Evolutionary conservation across 169 alveolate species (phyloP).

Genomic region (Plasmodium knowlesi): DNA sequence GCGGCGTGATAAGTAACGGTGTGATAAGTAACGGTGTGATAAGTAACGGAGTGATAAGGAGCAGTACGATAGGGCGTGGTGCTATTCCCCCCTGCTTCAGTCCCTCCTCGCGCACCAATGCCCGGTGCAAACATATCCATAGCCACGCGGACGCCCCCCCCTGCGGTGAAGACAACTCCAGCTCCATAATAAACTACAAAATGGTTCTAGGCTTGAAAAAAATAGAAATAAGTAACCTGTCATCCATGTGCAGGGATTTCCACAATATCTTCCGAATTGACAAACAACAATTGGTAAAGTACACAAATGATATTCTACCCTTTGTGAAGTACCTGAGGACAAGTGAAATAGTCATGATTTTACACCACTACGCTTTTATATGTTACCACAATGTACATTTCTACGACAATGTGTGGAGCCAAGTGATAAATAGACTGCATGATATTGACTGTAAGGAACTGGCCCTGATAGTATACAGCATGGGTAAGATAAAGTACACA

Average conservation of each 20-base stretch:
- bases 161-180: neutral
- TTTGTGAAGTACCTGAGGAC: conserved; percentile 62
- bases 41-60: neutral
- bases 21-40: neutral
- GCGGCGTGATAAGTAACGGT: neutral
- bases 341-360: conserved; percentile 74
- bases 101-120: neutral
- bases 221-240: conserved; percentile 44
- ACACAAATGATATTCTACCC: conserved; percentile 70
- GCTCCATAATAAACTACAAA: conserved; percentile 61
- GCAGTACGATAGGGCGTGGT: neutral
- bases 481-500: conserved; percentile 74
- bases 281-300: conserved; percentile 45
- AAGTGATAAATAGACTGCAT: conserved; percentile 14
- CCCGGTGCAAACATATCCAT: neutral
- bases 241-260: conserved; percentile 74
- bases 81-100: too few species aligned
- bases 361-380: conserved; percentile 70
- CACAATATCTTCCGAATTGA: conserved; percentile 73
- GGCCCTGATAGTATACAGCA: conserved; percentile 68
- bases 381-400: conserved; percentile 35
- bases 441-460: conserved; percentile 75
- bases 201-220: conserved; percentile 70
- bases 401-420: conserved; percentile 58
- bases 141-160: neutral